These are phyloP conservation scores for Saccharomyces cerevisiae DNA, from an alignment of 805 yeast genomes.

Conservation along the genomic window DNA sequence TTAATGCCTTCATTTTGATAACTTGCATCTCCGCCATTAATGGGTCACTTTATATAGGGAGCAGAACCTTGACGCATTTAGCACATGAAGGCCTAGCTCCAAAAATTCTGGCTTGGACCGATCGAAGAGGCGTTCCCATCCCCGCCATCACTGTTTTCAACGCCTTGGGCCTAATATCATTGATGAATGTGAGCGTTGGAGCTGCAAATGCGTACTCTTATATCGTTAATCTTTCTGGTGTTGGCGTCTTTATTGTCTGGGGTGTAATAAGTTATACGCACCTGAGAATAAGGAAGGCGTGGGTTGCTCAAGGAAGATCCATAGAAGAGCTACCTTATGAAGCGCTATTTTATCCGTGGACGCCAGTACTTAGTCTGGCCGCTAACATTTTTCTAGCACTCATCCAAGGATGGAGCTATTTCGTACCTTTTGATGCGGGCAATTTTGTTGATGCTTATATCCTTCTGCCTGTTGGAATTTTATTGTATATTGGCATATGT, in stretches of 20 bases:
- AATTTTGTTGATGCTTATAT: neutral
- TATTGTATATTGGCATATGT: neutral
- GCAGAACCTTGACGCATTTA: neutral
- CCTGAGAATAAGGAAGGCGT: neutral
- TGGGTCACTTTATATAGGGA: neutral
- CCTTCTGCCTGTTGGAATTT: neutral
- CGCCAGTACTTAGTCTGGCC: neutral
- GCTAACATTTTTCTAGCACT: neutral
- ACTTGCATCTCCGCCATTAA: neutral
- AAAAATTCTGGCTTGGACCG: neutral
- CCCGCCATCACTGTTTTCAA: neutral
- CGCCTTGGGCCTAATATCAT: neutral
- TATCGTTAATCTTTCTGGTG: neutral
- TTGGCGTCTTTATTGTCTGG: neutral
- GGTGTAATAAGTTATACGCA: neutral
- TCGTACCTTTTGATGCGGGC: neutral
- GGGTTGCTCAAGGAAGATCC: neutral
- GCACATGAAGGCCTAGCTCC: neutral
- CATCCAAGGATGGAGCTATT: neutral
- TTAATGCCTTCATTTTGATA: neutral
- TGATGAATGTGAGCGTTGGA: neutral
- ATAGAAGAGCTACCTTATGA: neutral
- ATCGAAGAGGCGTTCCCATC: neutral
- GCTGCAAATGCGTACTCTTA: neutral
- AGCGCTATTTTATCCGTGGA: neutral